phyloP scores from a whole-genome alignment of 768 basidiomycete genomes.

The Lactarius vividus region DNA sequence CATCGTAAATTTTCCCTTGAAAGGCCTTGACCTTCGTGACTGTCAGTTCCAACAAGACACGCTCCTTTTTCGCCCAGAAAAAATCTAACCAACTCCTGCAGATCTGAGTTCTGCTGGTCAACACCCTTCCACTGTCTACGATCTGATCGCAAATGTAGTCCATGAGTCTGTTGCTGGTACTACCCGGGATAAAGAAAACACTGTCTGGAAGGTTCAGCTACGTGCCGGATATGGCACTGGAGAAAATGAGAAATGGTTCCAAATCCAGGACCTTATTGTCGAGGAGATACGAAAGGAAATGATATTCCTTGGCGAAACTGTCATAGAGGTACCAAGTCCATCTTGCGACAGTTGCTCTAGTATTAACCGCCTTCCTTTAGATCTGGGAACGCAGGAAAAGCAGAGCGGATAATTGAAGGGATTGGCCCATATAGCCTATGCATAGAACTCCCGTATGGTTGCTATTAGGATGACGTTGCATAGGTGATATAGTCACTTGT shows the following conservation, averaged over 20 bases:
- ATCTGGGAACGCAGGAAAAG: slow-evolving; percentile 24
- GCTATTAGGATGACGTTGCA: background rate
- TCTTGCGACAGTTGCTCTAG: slow-evolving; percentile 12
- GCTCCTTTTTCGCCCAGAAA: background rate
- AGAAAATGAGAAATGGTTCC: slow-evolving; percentile 91
- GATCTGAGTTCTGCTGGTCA: slow-evolving; percentile 72
- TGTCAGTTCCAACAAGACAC: slow-evolving; percentile 53
- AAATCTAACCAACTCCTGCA: slow-evolving; percentile 34
- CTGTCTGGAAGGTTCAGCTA: slow-evolving; percentile 90
- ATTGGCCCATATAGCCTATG: background rate
- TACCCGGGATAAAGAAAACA: slow-evolving; percentile 86
- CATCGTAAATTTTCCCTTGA: slow-evolving; percentile 94
- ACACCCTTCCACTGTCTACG: slow-evolving; percentile 72
- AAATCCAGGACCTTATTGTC: slow-evolving; percentile 94
- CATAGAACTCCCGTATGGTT: background rate
- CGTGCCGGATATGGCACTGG: slow-evolving; percentile 71
- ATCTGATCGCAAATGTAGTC: slow-evolving; percentile 93
- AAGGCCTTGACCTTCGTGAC: slow-evolving; percentile 88
- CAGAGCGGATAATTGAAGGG: background rate
- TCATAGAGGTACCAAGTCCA: slow-evolving; percentile 67
- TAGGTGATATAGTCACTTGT: background rate
- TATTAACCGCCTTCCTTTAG: slow-evolving; percentile 11
- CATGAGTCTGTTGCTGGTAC: slow-evolving; percentile 97
- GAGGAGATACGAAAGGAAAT: slow-evolving; percentile 96
- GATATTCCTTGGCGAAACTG: slow-evolving; percentile 97